Base-by-base conservation (phyloP, 768 basidiomycete genomes). In the Auriscalpium orientale region DNA sequence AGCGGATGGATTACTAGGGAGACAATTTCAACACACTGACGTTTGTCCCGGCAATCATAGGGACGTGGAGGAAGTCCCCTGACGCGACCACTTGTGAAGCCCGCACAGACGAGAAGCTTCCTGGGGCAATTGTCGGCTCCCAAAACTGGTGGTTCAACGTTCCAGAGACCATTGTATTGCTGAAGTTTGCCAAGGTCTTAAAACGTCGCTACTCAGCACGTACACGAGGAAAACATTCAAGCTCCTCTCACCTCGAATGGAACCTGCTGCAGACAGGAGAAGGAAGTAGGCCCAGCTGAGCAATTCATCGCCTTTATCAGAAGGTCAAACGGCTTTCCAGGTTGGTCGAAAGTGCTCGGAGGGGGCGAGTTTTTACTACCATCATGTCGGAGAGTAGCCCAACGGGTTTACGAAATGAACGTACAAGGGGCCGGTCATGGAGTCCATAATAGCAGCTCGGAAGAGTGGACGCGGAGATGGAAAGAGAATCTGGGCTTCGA, bases 91-190 rank as follows among this genome's bases (percentile, higher is more conserved):
- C 71, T 6, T 63, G 52, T 0, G 80, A 82, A 4, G 79, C 75
- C 37, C 74, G 65, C 53, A 71, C 72, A 0, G 76, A 67, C 36
- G 75, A 65, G 38, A 82, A 69, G 62, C 79, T 82, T 4, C 78
- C 79, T 0, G 66, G 54, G 3, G 78, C 80, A 16, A 81, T 70
- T 1, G 78, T 63, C 0, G 81, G 81, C 58, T 83, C 70, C 81
- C 81, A 82, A 8, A 82, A 66, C 54, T 83, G 81, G 0, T 55
- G n/a, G 51, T 82, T 81, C 33, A 83, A 65, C 4, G 76, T 77
- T 0, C 67, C 53, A 0, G 21, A 50, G 21, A 81, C 74, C 75
- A 81, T 74, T 0, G 56, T 44, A 57, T 82, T 82, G 55, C 73
- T 79, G 51, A 76, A 72, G 54, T 72, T 71, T 55, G 79, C 37